These are phyloP conservation scores for Podospora appendiculata DNA, from an alignment of 495 filamentous ascomycete species.

Conservation along the genomic window DNA sequence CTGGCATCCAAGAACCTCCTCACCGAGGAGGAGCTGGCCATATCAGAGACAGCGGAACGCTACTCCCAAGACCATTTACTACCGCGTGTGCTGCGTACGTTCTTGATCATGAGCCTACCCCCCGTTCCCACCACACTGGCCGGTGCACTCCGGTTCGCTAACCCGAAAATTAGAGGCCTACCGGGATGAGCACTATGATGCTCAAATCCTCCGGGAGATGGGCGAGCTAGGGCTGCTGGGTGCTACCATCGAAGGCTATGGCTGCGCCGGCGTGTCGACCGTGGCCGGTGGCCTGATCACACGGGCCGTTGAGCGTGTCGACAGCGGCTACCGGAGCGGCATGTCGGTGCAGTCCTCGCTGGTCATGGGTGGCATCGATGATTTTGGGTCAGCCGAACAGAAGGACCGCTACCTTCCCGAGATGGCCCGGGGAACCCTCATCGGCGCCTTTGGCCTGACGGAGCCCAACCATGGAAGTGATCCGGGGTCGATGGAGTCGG, in stretches of 20 bases:
- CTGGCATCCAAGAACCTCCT: constrained; percentile 62
- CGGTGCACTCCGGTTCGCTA: background rate
- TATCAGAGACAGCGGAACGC: constrained; percentile 77
- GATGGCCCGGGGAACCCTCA: constrained; percentile 77
- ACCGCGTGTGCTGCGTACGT: constrained; percentile 79
- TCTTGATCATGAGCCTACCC: background rate
- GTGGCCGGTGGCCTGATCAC: constrained; percentile 92
- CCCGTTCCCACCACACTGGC: background rate
- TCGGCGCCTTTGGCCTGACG: constrained; percentile 91
- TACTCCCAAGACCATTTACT: constrained; percentile 88
- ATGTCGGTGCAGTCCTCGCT: constrained; percentile 96
- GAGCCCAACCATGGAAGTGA: constrained; percentile 98
- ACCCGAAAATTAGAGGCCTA: constrained; percentile 66
- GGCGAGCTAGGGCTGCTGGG: constrained; percentile 88
- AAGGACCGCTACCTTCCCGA: constrained; percentile 81
- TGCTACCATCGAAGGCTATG: constrained; percentile 86
- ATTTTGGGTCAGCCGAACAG: constrained; percentile 82
- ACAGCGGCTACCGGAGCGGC: constrained; percentile 89
- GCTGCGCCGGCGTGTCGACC: constrained; percentile 85
- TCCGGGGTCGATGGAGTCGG: constrained; percentile 91
- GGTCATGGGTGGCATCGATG: constrained; percentile 93
- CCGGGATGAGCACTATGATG: constrained; percentile 87
- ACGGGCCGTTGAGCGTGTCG: constrained; percentile 90
- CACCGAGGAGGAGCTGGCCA: constrained; percentile 84
- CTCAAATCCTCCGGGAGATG: constrained; percentile 87